Evolutionary conservation across 1,284 basidiomycete species (phyloP), one percentile per base, ranked within the genome.

Genomic region (Exsudoporus floridanus): DNA sequence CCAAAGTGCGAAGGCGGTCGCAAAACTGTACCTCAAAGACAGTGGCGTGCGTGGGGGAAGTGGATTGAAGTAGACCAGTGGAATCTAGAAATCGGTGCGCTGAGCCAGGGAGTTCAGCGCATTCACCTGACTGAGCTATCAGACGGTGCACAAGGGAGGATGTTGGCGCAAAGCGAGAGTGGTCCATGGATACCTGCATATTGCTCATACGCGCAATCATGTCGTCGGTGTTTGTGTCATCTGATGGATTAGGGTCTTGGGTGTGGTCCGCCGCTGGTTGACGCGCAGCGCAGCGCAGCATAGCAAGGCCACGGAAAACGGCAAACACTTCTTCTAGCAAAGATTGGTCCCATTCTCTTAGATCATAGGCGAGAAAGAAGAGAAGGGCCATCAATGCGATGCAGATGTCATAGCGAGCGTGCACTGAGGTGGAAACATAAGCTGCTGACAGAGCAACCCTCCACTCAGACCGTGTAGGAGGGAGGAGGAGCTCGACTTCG

Each of bases 81-180:
- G 72, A 68, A 61, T 85, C 84, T 41, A 91, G 74, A 68, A 86
- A 90, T 25, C 75, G 77, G 62, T 90, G 88, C 1, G 86, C 83
- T 33, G 82, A 77, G 38, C 72, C 73, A 37, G 81, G 80, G 25
- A 88, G 71, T 34, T 74, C 74, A 40, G 71, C 60, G 31, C 69
- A 68, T 50, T 76, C 71, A 12, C 74, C 73, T 25, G 74, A 73
- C 58, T 82, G 79, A 28, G 79, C 74, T 43, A 92, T 73, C 19
- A 94, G 76, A 40, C 79, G 79, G 63, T 91, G 84, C 10, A 90
- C 65, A 23, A 94, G 76, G 30, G 90, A 90, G 59, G 82, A 82
- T n/a, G 77, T 79, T 38, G 83, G 77, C 52, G 74, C 63, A 63
- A 77, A 70, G 58, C 78, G 73, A 62, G 75, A 60, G 56, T 76